Evolutionary conservation across 805 yeast species (phyloP), one percentile per base, ranked within the genome.

Genomic region (Henningerozyma blattae): DNA sequence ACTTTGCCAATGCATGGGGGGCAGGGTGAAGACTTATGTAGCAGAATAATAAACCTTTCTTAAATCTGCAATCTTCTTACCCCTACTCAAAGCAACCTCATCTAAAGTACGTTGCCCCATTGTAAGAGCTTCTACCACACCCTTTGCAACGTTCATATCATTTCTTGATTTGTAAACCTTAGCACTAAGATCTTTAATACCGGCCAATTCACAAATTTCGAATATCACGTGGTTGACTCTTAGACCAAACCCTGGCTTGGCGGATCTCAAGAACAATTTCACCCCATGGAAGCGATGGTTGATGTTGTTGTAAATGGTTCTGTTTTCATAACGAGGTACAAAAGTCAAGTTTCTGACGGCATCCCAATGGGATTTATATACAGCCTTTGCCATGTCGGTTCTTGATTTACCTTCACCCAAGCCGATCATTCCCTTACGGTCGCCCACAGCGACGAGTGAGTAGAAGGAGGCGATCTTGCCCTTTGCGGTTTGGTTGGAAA

Each of bases 351-450:
- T 84, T 58, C 85, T 83, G 35, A 87, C 80, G 1, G 97, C 96
- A 50, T 82, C 79, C 94, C 94, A 83, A 57, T 78, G 85, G 4
- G 97, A 95, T 54, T 84, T 82, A 27, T 71, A 62, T 22, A 78
- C 69, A 3, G 97, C 95, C 35, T 70, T 69, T 33, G 79, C 63
- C 62, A 79, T 71, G 39, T 79, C 84, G 36, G 72, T 77, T 45
- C 85, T 67, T 40, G 91, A 89, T 52, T 83, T 84, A 41, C 97
- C 98, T 58, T 86, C 94, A 32, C 97, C 98, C 32, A 87, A 65
- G 25, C 97, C 97, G 39, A 91, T 67, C 79, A 85, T 81, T 43
- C 98, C 98, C 43, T 83, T 81, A 35, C 77, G 71, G 59, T 91
- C 94, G 31, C 98, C 98, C 13, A 82, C 95, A 25, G 86, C 81